A percentile compares a stretch with the other conserved stretches of the same genome.
Evolutionary conservation across 2,329 filamentous ascomycete genomes (phyloP).

Genomic region (Neopestalotiopsis sp.): DNA sequence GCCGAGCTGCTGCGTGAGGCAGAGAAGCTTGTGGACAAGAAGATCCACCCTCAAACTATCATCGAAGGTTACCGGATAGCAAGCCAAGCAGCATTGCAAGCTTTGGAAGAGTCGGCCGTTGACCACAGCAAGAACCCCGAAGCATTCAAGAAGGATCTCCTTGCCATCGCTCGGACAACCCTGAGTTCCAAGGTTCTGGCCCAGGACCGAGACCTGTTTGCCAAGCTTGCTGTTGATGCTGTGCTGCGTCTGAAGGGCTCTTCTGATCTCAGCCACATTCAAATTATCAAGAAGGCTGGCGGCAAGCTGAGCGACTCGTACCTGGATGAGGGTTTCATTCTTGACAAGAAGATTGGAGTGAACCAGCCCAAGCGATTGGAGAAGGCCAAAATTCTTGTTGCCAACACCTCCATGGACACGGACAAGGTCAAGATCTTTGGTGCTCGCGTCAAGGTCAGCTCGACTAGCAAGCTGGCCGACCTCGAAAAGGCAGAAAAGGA

Average conservation of each 20-base stretch:
- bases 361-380: slow-evolving; percentile 98
- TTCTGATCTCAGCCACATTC: slow-evolving; percentile 94
- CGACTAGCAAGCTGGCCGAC: slow-evolving; percentile 96
- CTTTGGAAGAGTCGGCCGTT: slow-evolving; percentile 82
- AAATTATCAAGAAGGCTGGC: slow-evolving; percentile 99
- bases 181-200: slow-evolving; percentile 96
- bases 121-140: slow-evolving; percentile 86
- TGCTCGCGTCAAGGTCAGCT: slow-evolving; percentile 93
- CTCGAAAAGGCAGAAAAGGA: slow-evolving; percentile 97
- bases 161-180: slow-evolving; percentile 91
- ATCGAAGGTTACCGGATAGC: slow-evolving; percentile 99
- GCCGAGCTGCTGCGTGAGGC: slow-evolving; percentile 95
- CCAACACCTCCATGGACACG: slow-evolving; percentile 99
- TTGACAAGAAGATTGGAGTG: slow-evolving; percentile 98
- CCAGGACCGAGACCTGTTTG: slow-evolving; percentile 92
- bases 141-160: slow-evolving; percentile 86
- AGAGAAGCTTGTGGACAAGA: slow-evolving; percentile 95
- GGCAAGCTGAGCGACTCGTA: slow-evolving; percentile 98
- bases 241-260: slow-evolving; percentile 89
- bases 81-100: slow-evolving; percentile 82
- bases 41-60: slow-evolving; percentile 99
- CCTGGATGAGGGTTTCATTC: slow-evolving; percentile 95
- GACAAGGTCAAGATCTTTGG: slow-evolving; percentile 99
- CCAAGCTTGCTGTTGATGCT: slow-evolving; percentile 87
- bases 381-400: slow-evolving; percentile 97